Conservation (phyloP, 179 eudicot genomes). For the Silene coronaria region DNA sequence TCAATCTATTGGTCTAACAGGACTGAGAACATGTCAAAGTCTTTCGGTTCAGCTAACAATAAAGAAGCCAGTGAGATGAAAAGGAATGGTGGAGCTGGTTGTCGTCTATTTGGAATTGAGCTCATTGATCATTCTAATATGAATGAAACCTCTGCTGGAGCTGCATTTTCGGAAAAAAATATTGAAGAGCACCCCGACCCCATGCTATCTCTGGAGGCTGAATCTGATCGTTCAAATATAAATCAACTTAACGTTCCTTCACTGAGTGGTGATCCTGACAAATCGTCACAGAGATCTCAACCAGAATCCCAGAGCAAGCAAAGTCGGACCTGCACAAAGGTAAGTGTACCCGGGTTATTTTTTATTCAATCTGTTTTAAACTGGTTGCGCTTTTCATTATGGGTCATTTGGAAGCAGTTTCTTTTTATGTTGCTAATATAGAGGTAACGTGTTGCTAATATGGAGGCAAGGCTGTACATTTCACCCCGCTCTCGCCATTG, state of each 20-base stretch:
- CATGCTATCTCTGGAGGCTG: slow-evolving; percentile 45
- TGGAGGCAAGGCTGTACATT: too few relatives aligned
- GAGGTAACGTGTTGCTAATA: too few relatives aligned
- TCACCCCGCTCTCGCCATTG: too few relatives aligned
- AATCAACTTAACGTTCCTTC: slow-evolving; percentile 56
- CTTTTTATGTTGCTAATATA: too few relatives aligned
- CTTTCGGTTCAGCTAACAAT: slow-evolving; percentile 39
- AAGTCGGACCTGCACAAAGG: slow-evolving; percentile 87
- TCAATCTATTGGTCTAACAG: slow-evolving; percentile 43
- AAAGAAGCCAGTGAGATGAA: slow-evolving; percentile 53
- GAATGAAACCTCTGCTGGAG: slow-evolving; percentile 38
- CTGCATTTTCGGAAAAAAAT: slow-evolving; percentile 20
- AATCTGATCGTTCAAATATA: slow-evolving; percentile 50
- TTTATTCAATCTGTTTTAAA: not conserved
- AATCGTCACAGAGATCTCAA: slow-evolving; percentile 48
- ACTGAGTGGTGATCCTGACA: slow-evolving; percentile 61
- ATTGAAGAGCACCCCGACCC: slow-evolving; percentile 43
- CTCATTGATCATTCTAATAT: slow-evolving; percentile 41
- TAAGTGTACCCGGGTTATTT: slow-evolving; percentile 19
- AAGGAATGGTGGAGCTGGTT: slow-evolving; percentile 46
- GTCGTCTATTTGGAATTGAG: slow-evolving; percentile 77
- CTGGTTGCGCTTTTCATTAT: too few relatives aligned
- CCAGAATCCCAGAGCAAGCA: slow-evolving; percentile 65
- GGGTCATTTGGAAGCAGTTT: too few relatives aligned
- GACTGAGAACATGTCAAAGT: slow-evolving; percentile 42